These are phyloP conservation scores for Hibiscus mutabilis DNA, from an alignment of 345 rosid species.

Conservation along the genomic window DNA sequence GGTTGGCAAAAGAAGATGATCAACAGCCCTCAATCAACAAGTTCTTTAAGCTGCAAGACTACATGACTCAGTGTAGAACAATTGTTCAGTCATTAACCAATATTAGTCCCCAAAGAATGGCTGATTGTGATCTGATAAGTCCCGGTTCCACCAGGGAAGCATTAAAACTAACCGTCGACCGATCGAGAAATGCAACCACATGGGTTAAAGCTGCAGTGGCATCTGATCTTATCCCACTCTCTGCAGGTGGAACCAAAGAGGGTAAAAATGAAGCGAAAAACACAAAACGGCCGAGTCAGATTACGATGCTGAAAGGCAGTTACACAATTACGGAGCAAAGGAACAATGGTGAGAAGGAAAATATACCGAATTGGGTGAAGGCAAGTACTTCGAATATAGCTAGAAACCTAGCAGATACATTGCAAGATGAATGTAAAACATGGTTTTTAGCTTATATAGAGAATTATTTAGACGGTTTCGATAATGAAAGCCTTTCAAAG, in stretches of 20 bases:
- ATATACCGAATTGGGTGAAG: constrained; percentile 22
- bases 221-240: constrained; percentile 39
- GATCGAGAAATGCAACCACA: constrained; percentile 39
- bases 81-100: constrained; percentile 35
- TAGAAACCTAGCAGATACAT: constrained; percentile 30
- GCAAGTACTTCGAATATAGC: constrained; percentile 29
- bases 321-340: constrained; percentile 14
- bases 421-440: constrained; percentile 37
- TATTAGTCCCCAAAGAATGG: constrained; percentile 10
- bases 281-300: constrained; percentile 1
- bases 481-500: constrained; percentile 17
- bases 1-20: constrained; percentile 25
- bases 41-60: constrained; percentile 50
- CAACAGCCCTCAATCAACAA: constrained; percentile 38
- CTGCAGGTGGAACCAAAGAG: constrained; percentile 10
- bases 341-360: constrained; percentile 20
- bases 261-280: neutral
- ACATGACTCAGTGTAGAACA: constrained; percentile 35
- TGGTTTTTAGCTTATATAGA: constrained; percentile 54
- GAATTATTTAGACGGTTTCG: constrained; percentile 43
- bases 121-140: constrained; percentile 12
- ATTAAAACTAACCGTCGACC: constrained; percentile 31
- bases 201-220: constrained; percentile 62
- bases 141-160: constrained; percentile 16
- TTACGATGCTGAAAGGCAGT: constrained; percentile 18